Base-by-base conservation (phyloP, 2,329 filamentous ascomycete species). In the Fusarium sp. region DNA sequence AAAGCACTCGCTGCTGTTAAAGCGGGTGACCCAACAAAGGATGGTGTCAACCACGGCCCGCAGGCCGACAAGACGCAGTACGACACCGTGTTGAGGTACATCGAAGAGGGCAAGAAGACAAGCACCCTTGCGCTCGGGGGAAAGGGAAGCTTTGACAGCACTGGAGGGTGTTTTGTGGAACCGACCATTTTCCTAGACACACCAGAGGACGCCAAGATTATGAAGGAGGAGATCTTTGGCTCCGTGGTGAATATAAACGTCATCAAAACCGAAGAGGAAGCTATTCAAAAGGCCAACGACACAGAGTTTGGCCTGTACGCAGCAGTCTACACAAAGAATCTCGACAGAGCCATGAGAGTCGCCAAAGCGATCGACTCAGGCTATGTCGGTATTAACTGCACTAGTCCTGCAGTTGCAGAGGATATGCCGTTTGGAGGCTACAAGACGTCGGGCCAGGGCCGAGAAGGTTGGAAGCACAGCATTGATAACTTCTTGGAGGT, bases 201-300 rank as follows among this genome's bases (percentile, higher is more conserved):
- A 17, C 63, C 63, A 0, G 68, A 72, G n/a, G 47, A 68, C 9
- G 67, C 73, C 19, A 74, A 74, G 52, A 80, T 88, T 46, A 83
- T 82, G 72, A 79, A 81, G 17, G 84, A 88, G 61, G 86, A 89
- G 57, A 79, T 88, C 1, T 89, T 89, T 59, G 86, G 87, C 0
- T 86, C 87, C 0, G 86, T 90, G 4, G 82, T 85, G 0, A 81
- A 80, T 21, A 81, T 89, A 61, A 80, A 80, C 49, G 80, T 58
- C 75, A 76, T 77, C 50, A 65, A 65, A 17, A 70, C 68, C 0
- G 75, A 77, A 23, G 67, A 66, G 0, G 73, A 77, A 36, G 75
- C 72, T 0, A 45, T 77, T 1, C 48, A 39, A 6, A 67, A 70
- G 8, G 73, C 74, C 0, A 77, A 77, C 42, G 63, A 85, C 58